phyloP scores from a whole-genome alignment of 1,284 basidiomycete genomes.

The Athelia psychrophila region DNA sequence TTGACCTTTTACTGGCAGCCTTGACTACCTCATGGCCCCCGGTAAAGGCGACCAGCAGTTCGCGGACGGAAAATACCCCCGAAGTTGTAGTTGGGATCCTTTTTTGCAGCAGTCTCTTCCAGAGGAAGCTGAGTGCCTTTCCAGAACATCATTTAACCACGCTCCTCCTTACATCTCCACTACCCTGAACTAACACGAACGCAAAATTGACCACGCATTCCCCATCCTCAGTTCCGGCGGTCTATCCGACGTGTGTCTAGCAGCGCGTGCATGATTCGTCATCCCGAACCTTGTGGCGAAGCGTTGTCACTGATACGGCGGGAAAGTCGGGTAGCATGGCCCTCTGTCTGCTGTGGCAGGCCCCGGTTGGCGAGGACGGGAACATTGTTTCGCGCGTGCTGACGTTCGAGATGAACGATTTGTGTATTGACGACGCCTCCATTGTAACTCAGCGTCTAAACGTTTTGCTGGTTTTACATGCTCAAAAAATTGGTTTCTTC shows the following conservation, averaged over 20 bases:
- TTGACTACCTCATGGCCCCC: no score
- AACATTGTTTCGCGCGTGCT: constrained; percentile 54
- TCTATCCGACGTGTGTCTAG: constrained; percentile 58
- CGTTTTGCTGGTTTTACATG: no score
- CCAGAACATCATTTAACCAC: no score
- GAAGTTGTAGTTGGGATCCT: no score
- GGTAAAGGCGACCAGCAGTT: no score
- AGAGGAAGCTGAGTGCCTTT: no score
- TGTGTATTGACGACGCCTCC: constrained; percentile 72
- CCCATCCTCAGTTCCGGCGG: constrained; percentile 68
- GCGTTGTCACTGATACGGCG: not conserved
- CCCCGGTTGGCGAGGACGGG: constrained; percentile 55
- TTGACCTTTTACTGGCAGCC: no score
- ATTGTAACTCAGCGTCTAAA: constrained; percentile 57
- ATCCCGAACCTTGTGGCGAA: constrained; percentile 36
- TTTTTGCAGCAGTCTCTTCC: no score
- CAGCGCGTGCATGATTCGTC: constrained; percentile 44
- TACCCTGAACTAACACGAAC: constrained; percentile 46
- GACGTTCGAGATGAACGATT: constrained; percentile 61
- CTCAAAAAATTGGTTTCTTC: no score
- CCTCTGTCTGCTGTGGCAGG: constrained; percentile 51
- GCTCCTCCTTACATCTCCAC: constrained; percentile 71
- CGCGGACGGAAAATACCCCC: no score
- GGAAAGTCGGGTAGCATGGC: constrained; percentile 46
- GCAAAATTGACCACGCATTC: constrained; percentile 29